Percentiles rank a stretch among this genome's conserved stretches.
Conservation (phyloP, 495 filamentous ascomycete species). For the Aspergillus saccharolyticus region DNA sequence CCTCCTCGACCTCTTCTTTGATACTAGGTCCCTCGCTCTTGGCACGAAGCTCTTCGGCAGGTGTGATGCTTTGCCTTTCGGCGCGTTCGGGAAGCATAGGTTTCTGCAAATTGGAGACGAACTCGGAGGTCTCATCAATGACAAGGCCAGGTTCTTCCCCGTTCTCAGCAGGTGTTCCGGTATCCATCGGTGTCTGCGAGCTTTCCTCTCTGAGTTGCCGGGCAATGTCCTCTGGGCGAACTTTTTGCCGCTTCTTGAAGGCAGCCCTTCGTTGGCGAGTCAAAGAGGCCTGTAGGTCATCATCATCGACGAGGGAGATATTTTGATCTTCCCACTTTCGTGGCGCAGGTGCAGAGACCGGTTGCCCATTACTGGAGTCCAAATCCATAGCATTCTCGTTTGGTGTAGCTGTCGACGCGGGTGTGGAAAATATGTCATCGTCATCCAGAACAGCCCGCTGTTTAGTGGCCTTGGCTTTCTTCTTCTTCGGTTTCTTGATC, state of each 20-base stretch:
- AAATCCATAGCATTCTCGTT: slow-evolving; percentile 68
- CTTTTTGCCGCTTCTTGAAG: slow-evolving; percentile 84
- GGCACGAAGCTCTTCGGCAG: slow-evolving; percentile 32
- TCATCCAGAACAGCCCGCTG: slow-evolving; percentile 68
- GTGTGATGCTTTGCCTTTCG: slow-evolving; percentile 42
- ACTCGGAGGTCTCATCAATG: slow-evolving; percentile 92
- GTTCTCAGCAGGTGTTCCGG: slow-evolving; percentile 38
- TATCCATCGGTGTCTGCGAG: slow-evolving; percentile 50
- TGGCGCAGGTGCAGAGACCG: slow-evolving; percentile 27
- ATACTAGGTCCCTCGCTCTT: slow-evolving; percentile 48
- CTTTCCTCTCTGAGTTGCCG: slow-evolving; percentile 74
- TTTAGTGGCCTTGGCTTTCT: slow-evolving; percentile 72
- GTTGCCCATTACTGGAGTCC: slow-evolving; percentile 47
- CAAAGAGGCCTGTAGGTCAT: slow-evolving; percentile 82
- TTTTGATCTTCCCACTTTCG: slow-evolving; percentile 63
- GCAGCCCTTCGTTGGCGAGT: slow-evolving; percentile 74
- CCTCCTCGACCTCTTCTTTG: slow-evolving; percentile 42
- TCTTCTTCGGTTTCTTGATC: slow-evolving; percentile 90
- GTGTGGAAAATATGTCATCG: slow-evolving; percentile 59
- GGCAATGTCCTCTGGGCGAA: slow-evolving; percentile 79
- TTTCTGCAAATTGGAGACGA: slow-evolving; percentile 78
- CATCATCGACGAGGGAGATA: slow-evolving; percentile 78
- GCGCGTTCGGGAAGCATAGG: slow-evolving; percentile 58
- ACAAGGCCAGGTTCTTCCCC: slow-evolving; percentile 69
- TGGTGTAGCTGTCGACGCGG: slow-evolving; percentile 34